phyloP scores from a whole-genome alignment of 768 basidiomycete genomes.

The Boletus reticulatus region DNA sequence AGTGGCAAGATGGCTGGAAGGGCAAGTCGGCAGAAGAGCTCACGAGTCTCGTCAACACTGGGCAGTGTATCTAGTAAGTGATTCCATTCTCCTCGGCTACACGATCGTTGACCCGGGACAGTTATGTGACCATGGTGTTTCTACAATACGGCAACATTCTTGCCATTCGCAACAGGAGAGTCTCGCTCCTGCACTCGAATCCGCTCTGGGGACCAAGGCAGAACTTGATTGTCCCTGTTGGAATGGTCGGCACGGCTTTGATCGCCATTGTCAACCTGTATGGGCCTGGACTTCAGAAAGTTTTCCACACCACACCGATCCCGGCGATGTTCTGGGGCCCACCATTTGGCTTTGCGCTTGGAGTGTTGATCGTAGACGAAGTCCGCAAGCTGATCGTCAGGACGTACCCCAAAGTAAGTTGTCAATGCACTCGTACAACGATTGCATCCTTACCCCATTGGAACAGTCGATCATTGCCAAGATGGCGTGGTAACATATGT shows the following conservation, averaged over 20 bases:
- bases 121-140: conserved; percentile 49
- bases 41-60: conserved; percentile 35
- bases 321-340: conserved; percentile 49
- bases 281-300: conserved; percentile 41
- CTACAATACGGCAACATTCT: conserved; percentile 44
- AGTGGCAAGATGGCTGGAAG: conserved; percentile 37
- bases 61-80: conserved; percentile 46
- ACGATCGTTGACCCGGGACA: conserved; percentile 9
- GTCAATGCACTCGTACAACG: background rate
- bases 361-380: conserved; percentile 42
- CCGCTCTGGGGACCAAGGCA: conserved; percentile 46
- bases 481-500: conserved; percentile 38
- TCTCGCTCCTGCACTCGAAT: conserved; percentile 42
- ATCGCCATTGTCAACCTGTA: conserved; percentile 45
- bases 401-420: conserved; percentile 39
- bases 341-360: conserved; percentile 43
- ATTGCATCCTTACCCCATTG: conserved; percentile 6
- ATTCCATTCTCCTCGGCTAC: background rate
- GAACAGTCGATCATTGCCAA: conserved; percentile 36
- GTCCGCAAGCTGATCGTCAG: conserved; percentile 44
- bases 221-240: conserved; percentile 38
- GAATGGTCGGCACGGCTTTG: conserved; percentile 41
- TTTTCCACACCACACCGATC: conserved; percentile 44
- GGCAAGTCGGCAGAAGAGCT: conserved; percentile 32
- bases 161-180: conserved; percentile 42